Evolutionary conservation across 441 rosid species (phyloP).

Genomic region (Pelargonium citronellum): DNA sequence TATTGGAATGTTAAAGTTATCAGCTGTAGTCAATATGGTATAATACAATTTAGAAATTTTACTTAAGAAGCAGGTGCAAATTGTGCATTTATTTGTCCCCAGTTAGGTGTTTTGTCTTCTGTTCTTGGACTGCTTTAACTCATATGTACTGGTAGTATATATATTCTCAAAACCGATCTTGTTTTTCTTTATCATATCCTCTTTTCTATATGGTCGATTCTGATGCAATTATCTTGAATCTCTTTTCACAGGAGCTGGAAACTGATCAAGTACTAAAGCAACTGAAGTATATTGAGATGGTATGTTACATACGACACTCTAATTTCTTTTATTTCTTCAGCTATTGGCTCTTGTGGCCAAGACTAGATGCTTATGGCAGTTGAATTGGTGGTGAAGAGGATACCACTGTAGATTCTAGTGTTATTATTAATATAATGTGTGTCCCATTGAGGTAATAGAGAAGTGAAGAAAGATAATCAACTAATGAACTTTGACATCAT

Average conservation of each 20-base stretch:
- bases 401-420: too few relatives aligned
- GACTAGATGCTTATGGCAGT: not conserved
- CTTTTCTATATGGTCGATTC: not conserved
- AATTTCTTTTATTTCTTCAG: too few relatives aligned
- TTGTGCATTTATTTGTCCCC: not conserved
- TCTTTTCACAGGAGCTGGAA: conserved; percentile 62
- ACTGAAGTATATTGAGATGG: conserved; percentile 58
- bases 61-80: not conserved
- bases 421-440: too few relatives aligned
- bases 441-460: too few relatives aligned
- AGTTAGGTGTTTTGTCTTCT: not conserved
- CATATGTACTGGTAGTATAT: not conserved
- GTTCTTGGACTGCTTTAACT: not conserved
- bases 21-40: not conserved
- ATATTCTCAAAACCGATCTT: not conserved
- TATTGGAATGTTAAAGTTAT: not conserved
- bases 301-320: not conserved
- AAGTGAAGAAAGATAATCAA: too few relatives aligned
- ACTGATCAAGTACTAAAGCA: conserved; percentile 68
- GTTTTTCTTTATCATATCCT: not conserved
- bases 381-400: too few relatives aligned
- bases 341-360: too few relatives aligned
- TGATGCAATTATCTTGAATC: not conserved
- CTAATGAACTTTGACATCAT: not conserved
- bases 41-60: not conserved